Base-by-base conservation (phyloP, 805 yeast genomes). In the Spathaspora girioi region DNA sequence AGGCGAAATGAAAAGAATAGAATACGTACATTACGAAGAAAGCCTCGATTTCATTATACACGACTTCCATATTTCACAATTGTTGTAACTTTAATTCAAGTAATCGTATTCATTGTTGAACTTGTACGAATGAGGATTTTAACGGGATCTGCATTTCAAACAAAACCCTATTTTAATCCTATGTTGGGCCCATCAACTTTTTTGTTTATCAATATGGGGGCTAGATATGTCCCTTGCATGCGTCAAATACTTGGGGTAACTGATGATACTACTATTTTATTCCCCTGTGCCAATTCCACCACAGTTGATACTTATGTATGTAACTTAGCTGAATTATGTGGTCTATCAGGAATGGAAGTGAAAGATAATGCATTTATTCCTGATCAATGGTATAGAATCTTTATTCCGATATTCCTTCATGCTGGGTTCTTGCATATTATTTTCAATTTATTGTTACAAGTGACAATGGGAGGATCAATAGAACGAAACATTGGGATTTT, bases 141-240 rank as follows among this genome's bases (percentile, higher is more conserved):
- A 43, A 86, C 91, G 0, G 88, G 89, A 2, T 74, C 79, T 14
- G 81, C 86, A 3, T 77, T 86, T 53, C 89, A 83, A 61, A 82
- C 88, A 0, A 65, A 83, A 57, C 92, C 92, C 5, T 79, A 81
- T 54, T 83, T 86, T 70, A 86, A 86, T 62, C 92, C 91, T 5
- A 86, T 86, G 91, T 63, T 86, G 26, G 92, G 92, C 1, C 92
- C 92, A 11, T 84, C 89, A 2, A 68, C 84, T 0, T 84, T 84
- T 58, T 70, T 85, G 1, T 75, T 82, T 60, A 84, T 86, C 51
- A 79, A 82, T 57, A 78, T 83, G 78, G 92, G 92, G 1, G 84
- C 89, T 2, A 64, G 91, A 29, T 86, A 83, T 62, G 75, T 79
- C 1, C 89, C 91, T 0, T 86, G 92, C 61, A 84, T 86, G 89